phyloP scores from a whole-genome alignment of 139 green algal species.

The Auxenochlorella pyrenoidosa region DNA sequence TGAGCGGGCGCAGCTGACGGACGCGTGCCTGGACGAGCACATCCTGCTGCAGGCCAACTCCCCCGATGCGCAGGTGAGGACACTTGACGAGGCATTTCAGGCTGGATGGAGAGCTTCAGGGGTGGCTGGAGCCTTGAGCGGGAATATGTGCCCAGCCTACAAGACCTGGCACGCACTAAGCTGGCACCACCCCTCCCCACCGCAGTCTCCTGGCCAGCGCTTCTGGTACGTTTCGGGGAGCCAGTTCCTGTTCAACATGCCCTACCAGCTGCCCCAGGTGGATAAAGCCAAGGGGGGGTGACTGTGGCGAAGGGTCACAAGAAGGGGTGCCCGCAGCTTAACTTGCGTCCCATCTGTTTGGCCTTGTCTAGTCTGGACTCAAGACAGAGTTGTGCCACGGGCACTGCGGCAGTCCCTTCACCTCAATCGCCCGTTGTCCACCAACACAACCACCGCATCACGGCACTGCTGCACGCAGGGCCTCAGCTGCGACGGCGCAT shows the following conservation, averaged over 20 bases:
- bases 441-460: neutral
- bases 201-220: neutral
- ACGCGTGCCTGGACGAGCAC: conserved; percentile 38
- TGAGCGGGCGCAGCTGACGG: conserved; percentile 42
- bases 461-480: neutral
- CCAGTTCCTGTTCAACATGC: conserved; percentile 35
- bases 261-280: conserved; percentile 50
- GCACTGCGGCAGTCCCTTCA: too few relatives aligned
- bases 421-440: too few relatives aligned
- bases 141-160: too few relatives aligned
- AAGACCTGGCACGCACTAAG: too few relatives aligned
- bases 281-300: neutral
- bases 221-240: neutral
- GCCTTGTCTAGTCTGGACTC: too few relatives aligned
- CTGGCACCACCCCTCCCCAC: neutral
- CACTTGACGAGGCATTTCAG: too few relatives aligned
- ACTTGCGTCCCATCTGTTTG: too few relatives aligned
- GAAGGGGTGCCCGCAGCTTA: too few relatives aligned
- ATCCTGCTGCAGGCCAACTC: conserved; percentile 42
- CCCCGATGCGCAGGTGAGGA: neutral
- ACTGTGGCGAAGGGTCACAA: too few relatives aligned
- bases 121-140: too few relatives aligned
- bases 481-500: conserved; percentile 40
- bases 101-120: too few relatives aligned
- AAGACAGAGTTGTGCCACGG: too few relatives aligned